Percentiles rank a stretch among this genome's conserved stretches.
phyloP scores from a whole-genome alignment of 495 filamentous ascomycete species.

The Penicillium cinerascens region DNA sequence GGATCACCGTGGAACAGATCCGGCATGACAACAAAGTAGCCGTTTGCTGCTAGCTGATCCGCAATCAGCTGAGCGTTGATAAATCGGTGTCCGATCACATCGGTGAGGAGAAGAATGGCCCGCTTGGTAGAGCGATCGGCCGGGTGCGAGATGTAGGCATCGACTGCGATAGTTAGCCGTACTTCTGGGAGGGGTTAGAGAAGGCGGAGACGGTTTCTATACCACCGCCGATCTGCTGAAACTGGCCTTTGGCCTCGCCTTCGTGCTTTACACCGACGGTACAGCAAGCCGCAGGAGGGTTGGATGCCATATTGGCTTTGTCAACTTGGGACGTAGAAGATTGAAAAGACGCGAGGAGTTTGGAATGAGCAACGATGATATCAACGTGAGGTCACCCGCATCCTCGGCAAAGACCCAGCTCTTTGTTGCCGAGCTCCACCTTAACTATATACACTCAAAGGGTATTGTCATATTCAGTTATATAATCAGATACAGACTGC shows the following conservation, averaged over 20 bases:
- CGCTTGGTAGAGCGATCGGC: constrained; percentile 15
- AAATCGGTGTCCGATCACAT: constrained; percentile 36
- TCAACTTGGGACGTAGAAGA: no score
- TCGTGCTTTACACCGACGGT: constrained; percentile 37
- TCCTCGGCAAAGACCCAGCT: background rate
- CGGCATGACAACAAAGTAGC: constrained; percentile 69
- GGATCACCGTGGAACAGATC: constrained; percentile 43
- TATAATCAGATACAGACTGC: constrained; percentile 67
- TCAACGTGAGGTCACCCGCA: background rate
- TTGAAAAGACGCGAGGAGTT: background rate
- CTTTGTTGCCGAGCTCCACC: background rate
- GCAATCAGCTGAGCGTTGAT: constrained; percentile 46
- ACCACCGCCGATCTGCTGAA: constrained; percentile 28
- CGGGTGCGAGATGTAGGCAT: constrained; percentile 30
- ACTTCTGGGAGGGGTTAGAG: background rate
- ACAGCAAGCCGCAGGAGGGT: constrained; percentile 46
- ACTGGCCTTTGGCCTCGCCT: constrained; percentile 24
- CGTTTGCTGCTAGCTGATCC: constrained; percentile 73
- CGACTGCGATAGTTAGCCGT: constrained; percentile 14
- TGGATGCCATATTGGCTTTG: constrained; percentile 45
- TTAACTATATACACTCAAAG: background rate
- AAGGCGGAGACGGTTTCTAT: background rate
- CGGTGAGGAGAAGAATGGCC: constrained; percentile 30
- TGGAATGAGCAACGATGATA: background rate
- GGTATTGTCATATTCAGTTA: constrained; percentile 27